Base-by-base conservation (phyloP, 2,329 filamentous ascomycete genomes). In the Pseudocercospora crystallina region DNA sequence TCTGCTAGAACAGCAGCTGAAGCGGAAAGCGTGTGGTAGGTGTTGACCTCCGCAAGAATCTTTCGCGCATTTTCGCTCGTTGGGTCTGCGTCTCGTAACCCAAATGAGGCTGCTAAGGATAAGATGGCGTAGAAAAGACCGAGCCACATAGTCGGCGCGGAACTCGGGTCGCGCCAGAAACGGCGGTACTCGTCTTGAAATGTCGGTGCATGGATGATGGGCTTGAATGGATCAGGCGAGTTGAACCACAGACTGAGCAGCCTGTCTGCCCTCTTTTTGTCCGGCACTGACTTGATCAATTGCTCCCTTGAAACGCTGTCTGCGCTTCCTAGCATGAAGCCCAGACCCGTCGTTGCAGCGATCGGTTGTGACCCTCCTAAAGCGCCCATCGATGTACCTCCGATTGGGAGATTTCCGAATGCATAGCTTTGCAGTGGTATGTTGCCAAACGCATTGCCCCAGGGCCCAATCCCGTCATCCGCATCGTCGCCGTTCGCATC, bases 151-250 rank as follows among this genome's bases (percentile, higher is more conserved):
- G 71, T 62, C 0, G 75, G 67, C 2, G 65, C 67, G 0, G 56
- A 57, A 2, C 59, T 49, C 3, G 72, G 73, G 9, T 71, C 56
- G 7, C 64, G 50, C 75, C 76, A 79, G 47, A 78, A 79, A 0
- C 59, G 60, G 3, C 72, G 66, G 47, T 79, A 79, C 70, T 69
- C 62, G 13, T 68, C 63, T 35, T 69, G 64, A 34, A 70, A 72
- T 2, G 67, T 67, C 1, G 66, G 65, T 11, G 64, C 66, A 64
- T 95, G 89, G 43, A 94, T 81, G 58, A 94, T 84, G 65, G 56
- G 54, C 47, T 67, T 68, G 51, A 67, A 68, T 1, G 66, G 65
- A 45, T 69, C 64, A 0, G 62, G 59, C 2, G 62, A 61, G 37
- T 68, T 68, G 59, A 70, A 70, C 66, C 66, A 70, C 8, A 66